Evolutionary conservation across 139 green algal species (phyloP), one percentile per base, ranked within the genome.

Genomic region (Deuterostichococcus epilithicus): DNA sequence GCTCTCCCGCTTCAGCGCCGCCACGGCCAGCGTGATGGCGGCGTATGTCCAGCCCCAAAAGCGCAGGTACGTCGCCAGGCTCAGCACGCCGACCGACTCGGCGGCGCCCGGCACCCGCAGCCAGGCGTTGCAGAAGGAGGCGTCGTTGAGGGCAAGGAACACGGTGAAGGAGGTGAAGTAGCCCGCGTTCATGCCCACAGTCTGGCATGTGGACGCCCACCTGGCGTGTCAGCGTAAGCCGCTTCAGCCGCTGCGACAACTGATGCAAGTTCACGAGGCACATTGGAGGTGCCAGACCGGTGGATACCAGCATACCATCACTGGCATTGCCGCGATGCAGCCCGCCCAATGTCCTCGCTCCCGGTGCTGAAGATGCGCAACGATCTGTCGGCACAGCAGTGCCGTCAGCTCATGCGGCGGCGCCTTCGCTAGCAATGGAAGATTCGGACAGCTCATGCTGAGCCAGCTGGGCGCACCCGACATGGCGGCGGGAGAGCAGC

Each of bases 131-230:
- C 88, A 94, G 70, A 97, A 97, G 59, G 63, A 76, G 3, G 86
- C 58, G 79, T 95, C 90, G 47, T 89, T 93, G 30, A 98, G 83
- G 13, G 94, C 94, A 37, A 98, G 84, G 85, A 98, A 97, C 18
- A 96, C 86, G 15, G 94, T 97, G 87, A 97, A 97, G 69, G 90
- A 96, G 25, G 90, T 87, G 88, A 97, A 97, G 85, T 94, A 97
- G 34, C 94, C 94, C 0, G 85, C 84, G 83, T 93, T 96, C 86
- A 95, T 94, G 73, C 93, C 93, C 72, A 97, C 80, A 4, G 94
- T 98, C 84, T 98, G 94, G 80, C 94, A 97, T 1, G 92, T 98
- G 33, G 91, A 91, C 0, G 93, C 91, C 66, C 93, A 95, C 44
- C 82, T 86, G 82, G 45, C 10, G n/a, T n/a, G n/a, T n/a, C n/a